Evolutionary conservation across 768 basidiomycete species (phyloP), one percentile per base, ranked within the genome.

Genomic region (Rhodotorula graminis): DNA sequence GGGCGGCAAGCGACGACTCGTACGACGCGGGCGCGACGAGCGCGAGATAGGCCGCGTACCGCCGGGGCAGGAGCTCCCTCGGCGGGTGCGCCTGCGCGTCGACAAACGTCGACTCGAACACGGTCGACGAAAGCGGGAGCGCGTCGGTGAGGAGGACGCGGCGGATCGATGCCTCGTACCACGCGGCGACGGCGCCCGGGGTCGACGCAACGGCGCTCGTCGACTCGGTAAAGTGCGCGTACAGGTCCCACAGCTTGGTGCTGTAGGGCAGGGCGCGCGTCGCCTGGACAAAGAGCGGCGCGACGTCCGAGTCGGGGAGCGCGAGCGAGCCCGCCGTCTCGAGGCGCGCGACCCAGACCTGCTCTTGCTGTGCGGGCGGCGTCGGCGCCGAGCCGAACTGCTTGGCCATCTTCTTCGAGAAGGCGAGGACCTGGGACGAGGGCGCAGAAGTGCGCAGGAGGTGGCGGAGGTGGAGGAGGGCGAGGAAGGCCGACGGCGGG

Each of bases 271-370:
- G 33, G 27, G 61, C 25, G 1, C 50, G n/a, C 29, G 61, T 44
- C 6, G 67, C 74, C 16, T 62, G 29, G 3, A 14, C 23, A n/a
- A 69, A 59, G 14, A 65, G 47, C 2, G 64, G 25, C 1, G 29
- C 7, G 33, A 66, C 50, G 8, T 65, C 59, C 29, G 16, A n/a
- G 2, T 60, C 12, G 0, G 70, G 25, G 6, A 46, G 3, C 10
- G 61, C 21, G 29, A 71, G 59, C n/a, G 46, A 18, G 27, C 61
- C 64, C 15, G 50, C 46, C 46, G 70, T 69, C 61, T 75, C 74
- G 67, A 71, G 37, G 0, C 70, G 74, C 9, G 74, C 74, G 50
- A 71, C 74, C 74, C 74, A 75, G 56, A 71, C 37, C 19, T 71
- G 64, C 55, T 75, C 74, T 23, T 47, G 56, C 42, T 66, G 31